A percentile compares a stretch with the other conserved stretches of the same genome.
These are phyloP conservation scores for Cladosporium sp. DNA, from an alignment of 2,329 filamentous ascomycete genomes.

Conservation along the genomic window DNA sequence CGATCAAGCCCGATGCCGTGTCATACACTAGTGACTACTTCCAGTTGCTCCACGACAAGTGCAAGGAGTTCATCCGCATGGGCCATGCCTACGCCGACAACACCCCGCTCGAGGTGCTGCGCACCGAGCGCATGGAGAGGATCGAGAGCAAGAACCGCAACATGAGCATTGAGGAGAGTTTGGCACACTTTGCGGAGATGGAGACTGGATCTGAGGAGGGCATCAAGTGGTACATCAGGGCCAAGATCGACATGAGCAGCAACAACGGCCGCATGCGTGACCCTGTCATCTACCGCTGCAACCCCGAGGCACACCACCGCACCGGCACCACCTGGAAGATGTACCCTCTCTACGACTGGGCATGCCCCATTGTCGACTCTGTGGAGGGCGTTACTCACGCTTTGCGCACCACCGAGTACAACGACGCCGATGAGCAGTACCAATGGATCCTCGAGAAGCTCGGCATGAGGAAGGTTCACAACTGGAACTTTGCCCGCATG, in stretches of 20 bases:
- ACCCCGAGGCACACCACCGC: constrained; percentile 70
- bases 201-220: constrained; percentile 80
- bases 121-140: constrained; percentile 78
- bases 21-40: constrained; percentile 97
- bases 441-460: constrained; percentile 80
- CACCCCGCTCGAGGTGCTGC: constrained; percentile 86
- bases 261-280: constrained; percentile 95
- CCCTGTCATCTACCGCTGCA: constrained; percentile 96
- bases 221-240: constrained; percentile 83
- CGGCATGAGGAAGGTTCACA: constrained; percentile 72
- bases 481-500: constrained; percentile 83
- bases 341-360: constrained; percentile 86
- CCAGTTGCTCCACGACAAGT: constrained; percentile 83
- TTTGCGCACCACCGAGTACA: constrained; percentile 81
- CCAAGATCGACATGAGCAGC: constrained; percentile 88
- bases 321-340: constrained; percentile 80
- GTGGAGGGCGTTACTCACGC: constrained; percentile 82
- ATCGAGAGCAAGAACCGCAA: constrained; percentile 80
- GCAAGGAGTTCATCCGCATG: constrained; percentile 78
- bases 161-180: constrained; percentile 74
- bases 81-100: constrained; percentile 94
- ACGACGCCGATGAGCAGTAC: constrained; percentile 82
- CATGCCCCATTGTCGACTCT: constrained; percentile 77
- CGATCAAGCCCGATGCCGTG: constrained; percentile 81
- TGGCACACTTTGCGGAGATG: constrained; percentile 91